phyloP scores from a whole-genome alignment of 2,329 filamentous ascomycete genomes.

The Aspergillus vadensis region DNA sequence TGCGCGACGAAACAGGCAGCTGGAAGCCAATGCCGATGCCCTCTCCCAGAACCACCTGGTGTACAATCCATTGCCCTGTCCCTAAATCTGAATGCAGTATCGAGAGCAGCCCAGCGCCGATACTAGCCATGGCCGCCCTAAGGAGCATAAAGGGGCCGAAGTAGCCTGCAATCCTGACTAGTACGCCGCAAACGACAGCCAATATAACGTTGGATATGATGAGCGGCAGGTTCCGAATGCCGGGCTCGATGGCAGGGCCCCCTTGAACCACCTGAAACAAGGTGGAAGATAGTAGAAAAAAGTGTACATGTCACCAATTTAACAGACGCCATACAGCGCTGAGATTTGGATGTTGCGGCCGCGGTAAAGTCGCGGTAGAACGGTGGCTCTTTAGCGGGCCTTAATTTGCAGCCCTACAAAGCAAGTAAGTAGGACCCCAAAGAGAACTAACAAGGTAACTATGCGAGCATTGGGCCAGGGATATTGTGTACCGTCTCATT shows the following conservation, averaged over 20 bases:
- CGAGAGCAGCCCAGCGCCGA: neutral
- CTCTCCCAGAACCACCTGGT: constrained; percentile 12
- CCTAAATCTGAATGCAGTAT: too few species aligned
- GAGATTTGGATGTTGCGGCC: constrained; percentile 13
- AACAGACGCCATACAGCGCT: constrained; percentile 9
- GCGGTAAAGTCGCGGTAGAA: constrained; percentile 12
- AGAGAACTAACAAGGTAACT: constrained; percentile 56
- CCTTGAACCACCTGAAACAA: constrained; percentile 18
- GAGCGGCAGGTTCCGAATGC: constrained; percentile 9
- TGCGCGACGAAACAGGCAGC: constrained; percentile 32
- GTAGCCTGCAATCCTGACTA: constrained; percentile 1
- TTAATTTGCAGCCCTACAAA: constrained; percentile 16
- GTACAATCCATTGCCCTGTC: neutral
- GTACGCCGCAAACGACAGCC: constrained; percentile 1
- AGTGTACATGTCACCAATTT: constrained; percentile 5
- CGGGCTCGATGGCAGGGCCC: constrained; percentile 3
- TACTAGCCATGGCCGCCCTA: neutral
- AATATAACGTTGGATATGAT: constrained; percentile 1
- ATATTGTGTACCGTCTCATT: constrained; percentile 58
- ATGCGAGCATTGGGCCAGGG: constrained; percentile 53
- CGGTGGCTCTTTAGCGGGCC: constrained; percentile 10
- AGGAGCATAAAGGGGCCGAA: constrained; percentile 10
- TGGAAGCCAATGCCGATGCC: constrained; percentile 10
- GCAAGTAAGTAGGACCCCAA: constrained; percentile 43
- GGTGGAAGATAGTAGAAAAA: constrained; percentile 20